A percentile compares a stretch with the other conserved stretches of the same genome.
Conservation (phyloP, 177 flowering plant genomes). For the Telopea speciosissima region DNA sequence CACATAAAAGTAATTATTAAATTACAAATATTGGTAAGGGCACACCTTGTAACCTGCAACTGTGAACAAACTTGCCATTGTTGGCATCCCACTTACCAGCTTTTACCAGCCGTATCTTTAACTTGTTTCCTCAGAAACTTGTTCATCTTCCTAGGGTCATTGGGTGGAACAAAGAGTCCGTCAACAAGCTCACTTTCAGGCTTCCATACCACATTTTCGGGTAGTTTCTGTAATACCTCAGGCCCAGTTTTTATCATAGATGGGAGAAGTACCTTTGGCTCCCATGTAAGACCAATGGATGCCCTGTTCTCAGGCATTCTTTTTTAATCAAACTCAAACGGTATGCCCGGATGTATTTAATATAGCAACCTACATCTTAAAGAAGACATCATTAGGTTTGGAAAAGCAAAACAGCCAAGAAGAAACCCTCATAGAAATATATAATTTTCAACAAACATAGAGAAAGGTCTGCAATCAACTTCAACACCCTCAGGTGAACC, state of each 20-base stretch:
- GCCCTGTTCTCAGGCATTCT: conserved; percentile 35
- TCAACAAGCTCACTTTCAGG: conserved; percentile 60
- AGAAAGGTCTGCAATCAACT: neutral
- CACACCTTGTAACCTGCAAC: neutral
- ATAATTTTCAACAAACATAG: neutral
- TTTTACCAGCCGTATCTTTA: conserved; percentile 58
- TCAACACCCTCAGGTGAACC: neutral
- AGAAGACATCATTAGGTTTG: neutral
- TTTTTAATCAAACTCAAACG: neutral
- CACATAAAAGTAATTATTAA: neutral
- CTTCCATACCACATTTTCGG: conserved; percentile 31
- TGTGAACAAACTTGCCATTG: neutral
- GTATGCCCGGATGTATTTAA: neutral
- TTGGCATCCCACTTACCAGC: conserved; percentile 45
- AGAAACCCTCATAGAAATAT: neutral
- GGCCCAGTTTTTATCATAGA: conserved; percentile 14
- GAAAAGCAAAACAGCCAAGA: neutral
- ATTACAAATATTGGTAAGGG: neutral
- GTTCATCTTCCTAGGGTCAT: conserved; percentile 55
- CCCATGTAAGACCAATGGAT: conserved; percentile 60
- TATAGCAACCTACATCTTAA: neutral
- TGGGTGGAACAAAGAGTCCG: conserved; percentile 75
- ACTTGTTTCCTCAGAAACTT: conserved; percentile 42
- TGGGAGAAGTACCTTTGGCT: conserved; percentile 51
- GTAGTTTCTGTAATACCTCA: conserved; percentile 5